Evolutionary conservation across 139 green algal genomes (phyloP).

Genomic region (Chlorella sp.): DNA sequence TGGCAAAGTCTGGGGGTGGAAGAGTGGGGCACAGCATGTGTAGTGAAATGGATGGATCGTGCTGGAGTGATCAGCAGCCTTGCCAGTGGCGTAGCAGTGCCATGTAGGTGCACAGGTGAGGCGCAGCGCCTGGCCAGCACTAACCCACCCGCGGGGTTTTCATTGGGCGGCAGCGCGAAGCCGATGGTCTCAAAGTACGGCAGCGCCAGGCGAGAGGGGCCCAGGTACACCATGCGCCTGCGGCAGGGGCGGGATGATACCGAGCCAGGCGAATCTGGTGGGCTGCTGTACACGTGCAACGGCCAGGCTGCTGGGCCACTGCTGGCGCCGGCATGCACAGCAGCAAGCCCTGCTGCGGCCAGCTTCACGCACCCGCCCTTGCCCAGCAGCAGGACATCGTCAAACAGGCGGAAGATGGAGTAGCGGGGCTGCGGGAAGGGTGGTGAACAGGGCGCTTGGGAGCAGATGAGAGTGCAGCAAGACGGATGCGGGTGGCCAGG

Average conservation of each 20-base stretch:
- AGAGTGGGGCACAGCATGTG: too few relatives aligned
- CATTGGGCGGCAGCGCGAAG: constrained; percentile 68
- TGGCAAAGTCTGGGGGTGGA: constrained; percentile 55
- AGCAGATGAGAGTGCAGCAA: constrained; percentile 25
- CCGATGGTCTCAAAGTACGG: constrained; percentile 64
- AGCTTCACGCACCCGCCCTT: constrained; percentile 49
- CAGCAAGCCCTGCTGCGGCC: background rate
- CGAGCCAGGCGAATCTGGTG: too few relatives aligned
- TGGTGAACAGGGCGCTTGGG: background rate
- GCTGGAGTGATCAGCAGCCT: too few relatives aligned
- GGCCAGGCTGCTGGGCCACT: too few relatives aligned
- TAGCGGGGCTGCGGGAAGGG: constrained; percentile 81
- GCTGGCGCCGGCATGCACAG: too few relatives aligned
- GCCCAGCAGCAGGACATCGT: constrained; percentile 80
- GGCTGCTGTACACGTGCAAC: too few relatives aligned
- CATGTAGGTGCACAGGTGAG: too few relatives aligned
- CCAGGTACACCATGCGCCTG: constrained; percentile 61
- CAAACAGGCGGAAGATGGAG: constrained; percentile 80
- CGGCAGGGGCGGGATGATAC: too few relatives aligned
- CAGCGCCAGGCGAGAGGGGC: constrained; percentile 56
- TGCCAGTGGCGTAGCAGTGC: too few relatives aligned
- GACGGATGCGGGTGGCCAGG: too few relatives aligned
- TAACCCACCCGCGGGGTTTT: constrained; percentile 63
- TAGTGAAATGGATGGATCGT: too few relatives aligned
- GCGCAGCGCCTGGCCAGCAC: background rate